Evolutionary conservation across 805 yeast genomes (phyloP).

Genomic region (Cyberlindnera euphorbiae): DNA sequence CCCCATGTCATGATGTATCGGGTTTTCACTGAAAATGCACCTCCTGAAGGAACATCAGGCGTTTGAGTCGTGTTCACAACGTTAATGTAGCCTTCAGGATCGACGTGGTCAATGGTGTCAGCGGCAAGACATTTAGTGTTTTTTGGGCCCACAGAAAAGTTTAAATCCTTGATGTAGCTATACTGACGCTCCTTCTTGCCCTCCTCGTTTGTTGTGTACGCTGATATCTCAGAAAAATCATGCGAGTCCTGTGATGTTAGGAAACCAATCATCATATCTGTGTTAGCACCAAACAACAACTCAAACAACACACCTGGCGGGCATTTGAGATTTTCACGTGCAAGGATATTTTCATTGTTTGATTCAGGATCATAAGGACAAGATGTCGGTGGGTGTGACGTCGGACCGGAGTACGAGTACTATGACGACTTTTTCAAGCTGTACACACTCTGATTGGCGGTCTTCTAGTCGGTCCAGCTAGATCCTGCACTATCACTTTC

Average conservation of each 20-base stretch:
- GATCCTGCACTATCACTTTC: conserved; percentile 15
- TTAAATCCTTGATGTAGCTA: conserved; percentile 68
- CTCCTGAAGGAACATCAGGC: conserved; percentile 95
- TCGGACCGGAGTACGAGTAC: conserved; percentile 59
- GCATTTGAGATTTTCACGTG: conserved; percentile 50
- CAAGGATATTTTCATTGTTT: conserved; percentile 48
- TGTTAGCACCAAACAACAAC: conserved; percentile 63
- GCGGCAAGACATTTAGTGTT: conserved; percentile 70
- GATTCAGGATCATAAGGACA: conserved; percentile 39
- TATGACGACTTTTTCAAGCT: conserved; percentile 35
- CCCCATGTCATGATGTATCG: conserved; percentile 76
- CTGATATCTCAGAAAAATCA: conserved; percentile 31
- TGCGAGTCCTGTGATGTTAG: conserved; percentile 34
- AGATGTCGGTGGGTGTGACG: conserved; percentile 53
- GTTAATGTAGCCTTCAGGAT: conserved; percentile 49
- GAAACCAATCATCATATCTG: conserved; percentile 37
- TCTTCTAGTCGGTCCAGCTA: conserved; percentile 8
- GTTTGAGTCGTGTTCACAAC: conserved; percentile 65
- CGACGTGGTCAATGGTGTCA: conserved; percentile 55
- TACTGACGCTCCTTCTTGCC: conserved; percentile 46
- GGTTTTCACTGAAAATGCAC: conserved; percentile 70
- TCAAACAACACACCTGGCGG: conserved; percentile 76
- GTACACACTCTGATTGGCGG: conserved; percentile 24
- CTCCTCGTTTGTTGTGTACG: conserved; percentile 32
- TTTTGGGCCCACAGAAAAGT: conserved; percentile 87